phyloP scores from a whole-genome alignment of 2,329 filamentous ascomycete species.

The Dryadomyces quercus-mongolicae region DNA sequence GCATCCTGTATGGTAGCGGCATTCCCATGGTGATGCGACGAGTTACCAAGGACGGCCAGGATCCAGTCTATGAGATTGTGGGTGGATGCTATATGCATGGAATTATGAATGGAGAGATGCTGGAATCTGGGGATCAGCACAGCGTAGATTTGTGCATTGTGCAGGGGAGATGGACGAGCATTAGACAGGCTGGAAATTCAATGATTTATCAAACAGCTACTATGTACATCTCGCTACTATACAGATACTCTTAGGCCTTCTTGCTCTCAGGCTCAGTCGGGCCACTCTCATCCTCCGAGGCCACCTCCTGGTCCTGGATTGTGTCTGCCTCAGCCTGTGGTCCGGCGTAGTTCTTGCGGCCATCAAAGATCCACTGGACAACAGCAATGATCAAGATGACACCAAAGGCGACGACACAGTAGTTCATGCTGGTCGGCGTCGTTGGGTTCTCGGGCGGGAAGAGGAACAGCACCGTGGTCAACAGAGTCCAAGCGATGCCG shows the following conservation, averaged over 20 bases:
- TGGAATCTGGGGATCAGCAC: too few relatives aligned
- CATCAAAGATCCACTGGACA: conserved; percentile 34
- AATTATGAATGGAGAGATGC: too few relatives aligned
- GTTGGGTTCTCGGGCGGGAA: conserved; percentile 59
- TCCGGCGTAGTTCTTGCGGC: conserved; percentile 33
- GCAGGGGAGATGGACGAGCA: too few relatives aligned
- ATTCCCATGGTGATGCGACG: too few relatives aligned
- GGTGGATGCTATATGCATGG: too few relatives aligned
- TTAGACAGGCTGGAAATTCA: too few relatives aligned
- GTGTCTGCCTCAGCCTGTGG: conserved; percentile 14
- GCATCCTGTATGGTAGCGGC: too few relatives aligned
- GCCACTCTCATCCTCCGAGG: not conserved
- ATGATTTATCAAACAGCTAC: not conserved
- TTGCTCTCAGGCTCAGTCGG: not conserved
- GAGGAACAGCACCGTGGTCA: conserved; percentile 66
- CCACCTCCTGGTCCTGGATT: conserved; percentile 1
- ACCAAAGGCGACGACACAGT: conserved; percentile 35
- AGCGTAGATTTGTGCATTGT: too few relatives aligned
- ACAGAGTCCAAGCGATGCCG: conserved; percentile 51
- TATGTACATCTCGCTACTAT: not conserved
- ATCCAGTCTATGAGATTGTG: too few relatives aligned
- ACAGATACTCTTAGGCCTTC: not conserved
- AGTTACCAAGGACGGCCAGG: too few relatives aligned
- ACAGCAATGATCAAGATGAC: conserved; percentile 32
- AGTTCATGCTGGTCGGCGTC: conserved; percentile 56